Evolutionary conservation across 2,329 filamentous ascomycete species (phyloP), one percentile per base, ranked within the genome.

Genomic region (Arthrobotrys sinensis): DNA sequence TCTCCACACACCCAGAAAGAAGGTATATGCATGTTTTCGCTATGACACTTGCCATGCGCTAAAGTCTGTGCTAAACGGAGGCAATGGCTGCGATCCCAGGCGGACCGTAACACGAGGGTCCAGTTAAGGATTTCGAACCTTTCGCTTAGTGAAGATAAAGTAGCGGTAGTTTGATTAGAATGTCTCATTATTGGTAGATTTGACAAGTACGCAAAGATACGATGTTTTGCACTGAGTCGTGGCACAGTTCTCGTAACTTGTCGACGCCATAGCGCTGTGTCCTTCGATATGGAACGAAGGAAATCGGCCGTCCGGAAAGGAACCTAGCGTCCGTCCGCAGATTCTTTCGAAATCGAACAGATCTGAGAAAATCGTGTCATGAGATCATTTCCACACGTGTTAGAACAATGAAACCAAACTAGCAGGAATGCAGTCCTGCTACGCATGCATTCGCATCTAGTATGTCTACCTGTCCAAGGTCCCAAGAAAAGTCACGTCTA

Each of bases 131-230:
- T 43, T 28, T 38, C 52, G 19, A 24, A 28, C 16, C 16, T 45
- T 45, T 45, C 12, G 11, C 43, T 38, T 38, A 11, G 36, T 16
- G 24, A 60, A 43, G 55, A 60, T 60, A 60, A 43, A 60, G 55
- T 38, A 21, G 52, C 52, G 52, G 52, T 60, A 60, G 55, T 73
- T 73, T 73, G 68, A 72, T 72, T 72, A 24, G 68, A 40, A 55
- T 73, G 69, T 73, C 60, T 66, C 55, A 60, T 60, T n/a, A 60
- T 60, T 60, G 55, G 55, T 11, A 43, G 55, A 60, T 60, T 60
- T 60, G 34, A 43, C 34, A 60, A 57, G 52, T 38, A 32, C 50
- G 45, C 45, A 21, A 21, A 43, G 34, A 43, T 43, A 40, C 11
- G 19, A 60, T 60, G 55, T 60, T 60, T 60, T 24, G 36, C 55